Percentiles rank a stretch among this genome's conserved stretches.
Evolutionary conservation across 1,139 yeast species (phyloP).

Genomic region (Nakaseomyces kungkrabaensis): DNA sequence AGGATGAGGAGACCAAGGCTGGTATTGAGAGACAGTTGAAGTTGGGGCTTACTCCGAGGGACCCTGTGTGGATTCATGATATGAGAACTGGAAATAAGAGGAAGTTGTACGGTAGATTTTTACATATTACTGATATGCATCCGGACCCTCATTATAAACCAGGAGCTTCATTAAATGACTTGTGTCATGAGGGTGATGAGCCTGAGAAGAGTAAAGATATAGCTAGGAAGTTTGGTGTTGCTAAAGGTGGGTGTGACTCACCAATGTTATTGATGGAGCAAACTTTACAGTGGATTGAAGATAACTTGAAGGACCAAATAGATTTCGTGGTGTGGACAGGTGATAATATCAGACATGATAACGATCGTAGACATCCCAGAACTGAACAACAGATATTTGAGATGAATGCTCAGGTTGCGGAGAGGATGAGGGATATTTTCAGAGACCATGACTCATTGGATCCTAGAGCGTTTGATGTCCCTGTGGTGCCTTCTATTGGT

Average conservation of each 20-base stretch:
- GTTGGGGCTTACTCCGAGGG: not conserved
- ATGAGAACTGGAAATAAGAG: conserved; percentile 2
- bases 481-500: conserved; percentile 63
- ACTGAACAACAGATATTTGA: conserved; percentile 61
- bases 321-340: conserved; percentile 90
- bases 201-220: conserved; percentile 18
- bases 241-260: conserved; percentile 60
- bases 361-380: conserved; percentile 64
- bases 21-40: not conserved
- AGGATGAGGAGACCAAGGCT: not conserved
- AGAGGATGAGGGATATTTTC: conserved; percentile 42
- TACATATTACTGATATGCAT: conserved; percentile 80
- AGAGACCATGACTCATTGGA: conserved; percentile 35
- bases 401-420: conserved; percentile 54
- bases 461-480: conserved; percentile 37
- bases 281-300: conserved; percentile 57
- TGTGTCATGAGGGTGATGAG: conserved; percentile 41
- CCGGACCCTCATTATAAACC: conserved; percentile 64
- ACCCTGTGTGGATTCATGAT: not conserved
- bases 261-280: conserved; percentile 52
- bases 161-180: conserved; percentile 40
- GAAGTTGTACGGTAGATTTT: conserved; percentile 53
- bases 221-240: conserved; percentile 67
- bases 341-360: conserved; percentile 79
- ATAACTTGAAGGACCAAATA: conserved; percentile 58